phyloP scores from a whole-genome alignment of 2,329 filamentous ascomycete species.

The Dendryphion nanum region DNA sequence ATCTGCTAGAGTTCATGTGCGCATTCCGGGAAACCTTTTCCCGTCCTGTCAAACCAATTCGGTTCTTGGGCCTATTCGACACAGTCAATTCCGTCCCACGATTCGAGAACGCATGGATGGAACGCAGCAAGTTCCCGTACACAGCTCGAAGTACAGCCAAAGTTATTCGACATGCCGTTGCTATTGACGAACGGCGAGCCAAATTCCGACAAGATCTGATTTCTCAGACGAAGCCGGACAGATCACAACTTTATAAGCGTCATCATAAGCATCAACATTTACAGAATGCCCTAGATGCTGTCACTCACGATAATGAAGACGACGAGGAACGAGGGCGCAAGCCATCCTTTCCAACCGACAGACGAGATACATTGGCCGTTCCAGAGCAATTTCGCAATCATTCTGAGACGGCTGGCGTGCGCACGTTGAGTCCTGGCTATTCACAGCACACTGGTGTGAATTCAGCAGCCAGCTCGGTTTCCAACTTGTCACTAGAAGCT shows the following conservation, averaged over 20 bases:
- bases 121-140: conserved; percentile 72
- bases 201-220: conserved; percentile 72
- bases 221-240: conserved; percentile 41
- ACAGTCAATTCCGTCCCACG: conserved; percentile 77
- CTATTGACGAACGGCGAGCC: conserved; percentile 68
- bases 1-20: conserved; percentile 73
- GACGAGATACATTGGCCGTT: conserved; percentile 24
- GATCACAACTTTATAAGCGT: conserved; percentile 20
- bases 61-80: conserved; percentile 77
- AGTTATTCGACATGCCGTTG: conserved; percentile 67
- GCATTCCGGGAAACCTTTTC: conserved; percentile 80
- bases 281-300: conserved; percentile 10
- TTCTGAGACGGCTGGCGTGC: conserved; percentile 35
- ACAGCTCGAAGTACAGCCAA: conserved; percentile 55
- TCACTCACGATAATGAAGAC: conserved; percentile 9
- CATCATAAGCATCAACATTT: conserved; percentile 20
- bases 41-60: conserved; percentile 69
- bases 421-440: conserved; percentile 30
- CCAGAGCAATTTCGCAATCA: conserved; percentile 30
- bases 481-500: conserved; percentile 26
- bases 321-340: conserved; percentile 9
- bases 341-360: conserved; percentile 9
- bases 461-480: conserved; percentile 27
- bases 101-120: conserved; percentile 76
- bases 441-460: conserved; percentile 8